Base-by-base conservation (phyloP, 768 basidiomycete genomes). In the Tulasnella sp. region DNA sequence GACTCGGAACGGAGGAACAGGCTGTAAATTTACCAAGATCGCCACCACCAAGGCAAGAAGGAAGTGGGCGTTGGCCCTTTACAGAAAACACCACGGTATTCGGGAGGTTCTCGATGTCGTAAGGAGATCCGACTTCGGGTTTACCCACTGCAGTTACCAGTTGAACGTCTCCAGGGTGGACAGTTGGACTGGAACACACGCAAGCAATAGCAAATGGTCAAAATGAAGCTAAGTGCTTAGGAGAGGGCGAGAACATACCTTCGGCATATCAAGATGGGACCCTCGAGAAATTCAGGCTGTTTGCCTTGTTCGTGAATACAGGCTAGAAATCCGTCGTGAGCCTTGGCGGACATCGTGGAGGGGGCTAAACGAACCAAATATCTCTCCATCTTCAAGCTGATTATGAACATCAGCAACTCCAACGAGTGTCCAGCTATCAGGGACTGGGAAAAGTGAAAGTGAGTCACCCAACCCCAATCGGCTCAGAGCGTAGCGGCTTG, bases 371-470 rank as follows among this genome's bases (percentile, higher is more conserved):
- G 67, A 79, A 91, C 92, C 92, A 78, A 89, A 94, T 3, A 94
- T 89, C 78, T 91, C 84, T 0, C 87, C 88, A 77, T 86, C 85
- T 6, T 82, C 81, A 17, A 94, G 82, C 40, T 81, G 84, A 80
- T 85, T 90, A 1, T 92, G 92, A 82, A 94, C 92, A 79, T 96
- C 94, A 3, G 92, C 91, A 11, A 95, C 87, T 0, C 94, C 94
- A 14, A 94, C 91, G 0, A 96, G 85, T 36, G 89, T 85, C 77
- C 89, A 89, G 77, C 89, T 90, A 0, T 89, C 83, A 0, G 90
- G 90, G 12, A 96, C 86, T 76, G n/a, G n/a, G n/a, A 69, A 14
- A 37, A 29, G 34, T 7, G 29, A 14, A 31, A 15, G 22, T 37
- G 12, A 69, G 54, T 9, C 22, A 58, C 11, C 1, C 54, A 7